phyloP scores from a whole-genome alignment of 139 green algal genomes.

The Micractinium sp. region DNA sequence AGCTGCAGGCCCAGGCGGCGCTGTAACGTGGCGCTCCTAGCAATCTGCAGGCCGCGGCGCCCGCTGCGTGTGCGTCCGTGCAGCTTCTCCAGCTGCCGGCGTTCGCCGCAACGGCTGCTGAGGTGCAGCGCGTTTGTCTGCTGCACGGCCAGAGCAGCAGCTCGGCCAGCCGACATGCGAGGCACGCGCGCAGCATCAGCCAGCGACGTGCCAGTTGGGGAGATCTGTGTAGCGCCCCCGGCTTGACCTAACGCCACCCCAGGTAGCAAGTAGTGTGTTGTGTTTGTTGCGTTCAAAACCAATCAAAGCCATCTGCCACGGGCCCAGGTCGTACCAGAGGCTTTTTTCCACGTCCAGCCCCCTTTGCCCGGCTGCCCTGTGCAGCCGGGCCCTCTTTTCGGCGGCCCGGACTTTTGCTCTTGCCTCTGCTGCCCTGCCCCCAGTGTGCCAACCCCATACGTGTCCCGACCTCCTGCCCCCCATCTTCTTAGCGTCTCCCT shows the following conservation, averaged over 20 bases:
- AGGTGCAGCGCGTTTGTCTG: neutral
- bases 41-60: neutral
- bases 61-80: neutral
- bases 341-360: too few species aligned
- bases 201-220: neutral
- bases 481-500: neutral
- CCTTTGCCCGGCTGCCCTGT: too few species aligned
- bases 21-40: slow-evolving; percentile 22
- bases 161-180: neutral
- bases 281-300: neutral
- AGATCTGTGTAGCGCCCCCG: too few species aligned
- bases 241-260: too few species aligned
- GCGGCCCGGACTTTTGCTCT: too few species aligned
- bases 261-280: neutral
- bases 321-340: too few species aligned
- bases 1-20: slow-evolving; percentile 66
- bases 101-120: neutral
- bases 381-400: too few species aligned
- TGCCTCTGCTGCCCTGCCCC: too few species aligned
- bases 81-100: neutral
- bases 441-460: too few species aligned
- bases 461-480: neutral
- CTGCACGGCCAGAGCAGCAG: neutral
- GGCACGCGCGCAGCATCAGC: too few species aligned
- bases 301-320: too few species aligned